Conservation (phyloP, 208 protist species). For the Leishmania arabica region DNA sequence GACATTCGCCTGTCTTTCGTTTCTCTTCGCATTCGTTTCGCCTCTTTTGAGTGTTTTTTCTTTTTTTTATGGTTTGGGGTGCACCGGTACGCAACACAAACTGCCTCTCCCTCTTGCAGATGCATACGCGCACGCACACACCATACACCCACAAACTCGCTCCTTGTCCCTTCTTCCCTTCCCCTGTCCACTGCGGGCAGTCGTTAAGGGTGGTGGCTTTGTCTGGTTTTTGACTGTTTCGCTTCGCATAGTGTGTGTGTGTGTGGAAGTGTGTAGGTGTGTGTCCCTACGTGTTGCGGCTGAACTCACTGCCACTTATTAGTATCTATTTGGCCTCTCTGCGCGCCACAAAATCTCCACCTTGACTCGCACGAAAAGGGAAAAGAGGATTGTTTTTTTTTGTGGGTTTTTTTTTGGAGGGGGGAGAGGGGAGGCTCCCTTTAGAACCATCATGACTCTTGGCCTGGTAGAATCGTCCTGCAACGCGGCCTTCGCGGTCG, state of each 20-base stretch:
- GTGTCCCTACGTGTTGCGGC: neutral
- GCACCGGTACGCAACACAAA: neutral
- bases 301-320: neutral
- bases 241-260: neutral
- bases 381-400: neutral
- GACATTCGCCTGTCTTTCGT: neutral
- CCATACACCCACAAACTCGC: neutral
- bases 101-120: neutral
- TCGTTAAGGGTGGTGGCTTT: neutral
- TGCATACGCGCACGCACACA: neutral
- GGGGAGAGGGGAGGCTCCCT: neutral
- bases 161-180: neutral
- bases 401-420: too few relatives aligned
- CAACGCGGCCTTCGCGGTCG: slow-evolving; percentile 31
- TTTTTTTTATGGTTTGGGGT: neutral
- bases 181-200: too few relatives aligned
- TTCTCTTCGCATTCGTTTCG: neutral
- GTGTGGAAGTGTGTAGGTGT: too few relatives aligned
- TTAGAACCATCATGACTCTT: neutral
- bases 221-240: neutral
- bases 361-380: neutral
- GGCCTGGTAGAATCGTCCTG: slow-evolving; percentile 11
- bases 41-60: neutral
- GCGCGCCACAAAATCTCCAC: neutral
- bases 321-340: neutral